Conservation (phyloP, 345 rosid species). For the Conringia planisiliqua region DNA sequence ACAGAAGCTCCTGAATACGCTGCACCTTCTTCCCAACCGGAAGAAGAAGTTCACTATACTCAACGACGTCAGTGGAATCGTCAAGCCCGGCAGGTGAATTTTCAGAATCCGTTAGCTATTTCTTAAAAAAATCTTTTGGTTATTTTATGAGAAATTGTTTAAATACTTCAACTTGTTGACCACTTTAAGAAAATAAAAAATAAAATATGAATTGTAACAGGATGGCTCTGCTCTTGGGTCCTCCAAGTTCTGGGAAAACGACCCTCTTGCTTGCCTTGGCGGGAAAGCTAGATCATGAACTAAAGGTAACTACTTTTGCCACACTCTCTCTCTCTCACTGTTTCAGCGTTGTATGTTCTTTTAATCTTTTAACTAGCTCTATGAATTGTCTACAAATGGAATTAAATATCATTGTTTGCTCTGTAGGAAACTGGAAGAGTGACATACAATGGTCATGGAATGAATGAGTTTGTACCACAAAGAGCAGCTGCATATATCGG, state of each 20-base stretch:
- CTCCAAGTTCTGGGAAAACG: constrained; percentile 86
- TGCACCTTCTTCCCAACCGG: constrained; percentile 43
- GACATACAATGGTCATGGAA: constrained; percentile 60
- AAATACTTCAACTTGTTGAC: background rate
- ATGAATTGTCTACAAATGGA: background rate
- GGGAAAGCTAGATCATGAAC: constrained; percentile 59
- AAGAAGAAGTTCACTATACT: constrained; percentile 62
- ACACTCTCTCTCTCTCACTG: background rate
- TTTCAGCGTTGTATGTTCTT: background rate
- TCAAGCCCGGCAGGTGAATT: constrained; percentile 70
- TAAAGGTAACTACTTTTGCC: constrained; percentile 43
- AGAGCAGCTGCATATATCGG: constrained; percentile 73
- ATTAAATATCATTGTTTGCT: background rate
- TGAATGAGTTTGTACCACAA: constrained; percentile 67
- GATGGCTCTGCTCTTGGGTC: constrained; percentile 79
- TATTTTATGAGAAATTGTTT: background rate
- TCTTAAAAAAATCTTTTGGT: background rate
- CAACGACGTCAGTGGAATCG: constrained; percentile 58
- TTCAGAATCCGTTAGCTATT: background rate
- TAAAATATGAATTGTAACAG: constrained; percentile 31
- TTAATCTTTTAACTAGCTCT: background rate
- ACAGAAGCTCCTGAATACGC: constrained; percentile 35
- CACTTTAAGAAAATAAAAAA: background rate
- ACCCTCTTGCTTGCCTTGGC: constrained; percentile 73
- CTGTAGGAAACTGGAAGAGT: constrained; percentile 46